Conservation (phyloP, 2,329 filamentous ascomycete genomes). For the Exophiala calicioides region DNA sequence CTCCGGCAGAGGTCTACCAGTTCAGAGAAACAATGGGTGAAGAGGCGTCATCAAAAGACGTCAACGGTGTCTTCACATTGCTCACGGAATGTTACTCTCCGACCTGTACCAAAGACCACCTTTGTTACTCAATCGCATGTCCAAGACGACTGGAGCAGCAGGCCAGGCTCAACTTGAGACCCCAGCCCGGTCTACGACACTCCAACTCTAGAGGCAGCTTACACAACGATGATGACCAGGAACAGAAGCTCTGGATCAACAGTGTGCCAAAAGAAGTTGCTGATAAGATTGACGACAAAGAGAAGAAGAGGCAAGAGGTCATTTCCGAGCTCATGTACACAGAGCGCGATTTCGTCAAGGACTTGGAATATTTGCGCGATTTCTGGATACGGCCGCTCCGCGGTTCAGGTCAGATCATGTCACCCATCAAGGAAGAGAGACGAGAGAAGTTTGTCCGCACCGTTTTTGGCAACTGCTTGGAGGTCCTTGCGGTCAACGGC, state of each 20-base stretch:
- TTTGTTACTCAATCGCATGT: conserved; percentile 98
- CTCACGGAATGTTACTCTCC: conserved; percentile 97
- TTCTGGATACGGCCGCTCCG: conserved; percentile 97
- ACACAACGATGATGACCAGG: conserved; percentile 87
- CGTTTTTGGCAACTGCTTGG: conserved; percentile 94
- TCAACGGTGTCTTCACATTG: conserved; percentile 95
- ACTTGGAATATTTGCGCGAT: conserved; percentile 93
- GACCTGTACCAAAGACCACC: conserved; percentile 89
- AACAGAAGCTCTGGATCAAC: conserved; percentile 99
- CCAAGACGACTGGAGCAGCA: conserved; percentile 92
- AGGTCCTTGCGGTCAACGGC: conserved; percentile 90
- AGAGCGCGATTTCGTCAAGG: conserved; percentile 97
- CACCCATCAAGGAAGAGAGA: conserved; percentile 83
- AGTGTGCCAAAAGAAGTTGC: conserved; percentile 94
- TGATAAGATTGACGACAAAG: conserved; percentile 81
- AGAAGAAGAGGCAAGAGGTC: conserved; percentile 97
- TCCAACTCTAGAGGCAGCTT: conserved; percentile 69
- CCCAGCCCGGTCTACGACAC: conserved; percentile 79
- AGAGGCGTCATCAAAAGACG: conserved; percentile 70
- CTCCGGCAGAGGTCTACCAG: conserved; percentile 92
- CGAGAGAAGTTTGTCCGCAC: conserved; percentile 89
- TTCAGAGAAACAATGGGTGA: conserved; percentile 85
- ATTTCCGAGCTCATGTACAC: conserved; percentile 99
- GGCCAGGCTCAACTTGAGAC: conserved; percentile 88
- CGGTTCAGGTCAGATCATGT: conserved; percentile 63